phyloP scores from a whole-genome alignment of 306 rosid genomes.

The Macrotyloma uniflorum region DNA sequence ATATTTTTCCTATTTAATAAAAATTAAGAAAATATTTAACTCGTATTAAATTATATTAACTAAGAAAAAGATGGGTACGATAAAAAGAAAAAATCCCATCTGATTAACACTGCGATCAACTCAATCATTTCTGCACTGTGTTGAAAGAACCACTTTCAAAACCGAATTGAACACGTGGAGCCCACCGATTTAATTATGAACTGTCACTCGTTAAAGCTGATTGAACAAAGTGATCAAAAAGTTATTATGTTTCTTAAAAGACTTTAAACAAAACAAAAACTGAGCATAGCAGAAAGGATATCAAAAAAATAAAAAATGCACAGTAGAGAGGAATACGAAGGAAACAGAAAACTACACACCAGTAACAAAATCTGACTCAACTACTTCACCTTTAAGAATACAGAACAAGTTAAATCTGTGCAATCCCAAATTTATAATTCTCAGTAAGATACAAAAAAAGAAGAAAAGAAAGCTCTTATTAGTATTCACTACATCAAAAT shows the following conservation, averaged over 20 bases:
- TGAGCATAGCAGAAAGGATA: not conserved
- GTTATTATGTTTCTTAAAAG: not conserved
- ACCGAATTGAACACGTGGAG: not conserved
- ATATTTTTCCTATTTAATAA: too few species aligned
- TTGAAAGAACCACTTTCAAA: not conserved
- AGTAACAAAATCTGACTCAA: not conserved
- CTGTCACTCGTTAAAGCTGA: constrained; percentile 11
- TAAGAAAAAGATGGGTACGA: not conserved
- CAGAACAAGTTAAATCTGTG: constrained; percentile 30
- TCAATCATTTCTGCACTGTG: not conserved
- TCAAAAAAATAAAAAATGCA: not conserved
- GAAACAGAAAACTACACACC: not conserved
- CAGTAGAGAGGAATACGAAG: not conserved
- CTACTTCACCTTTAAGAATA: not conserved
- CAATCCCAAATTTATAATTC: constrained; percentile 26
- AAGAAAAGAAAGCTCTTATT: not conserved
- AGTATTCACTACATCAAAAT: constrained; percentile 19
- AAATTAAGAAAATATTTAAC: too few species aligned
- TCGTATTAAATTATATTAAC: too few species aligned
- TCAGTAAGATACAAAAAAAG: not conserved
- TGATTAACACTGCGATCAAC: not conserved
- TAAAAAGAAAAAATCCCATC: not conserved
- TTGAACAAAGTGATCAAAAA: not conserved
- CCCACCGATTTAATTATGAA: constrained; percentile 11
- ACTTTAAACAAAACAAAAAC: not conserved